Base-by-base conservation (phyloP, 2,329 filamentous ascomycete species). In the Magnaporthiopsis incrustans region DNA sequence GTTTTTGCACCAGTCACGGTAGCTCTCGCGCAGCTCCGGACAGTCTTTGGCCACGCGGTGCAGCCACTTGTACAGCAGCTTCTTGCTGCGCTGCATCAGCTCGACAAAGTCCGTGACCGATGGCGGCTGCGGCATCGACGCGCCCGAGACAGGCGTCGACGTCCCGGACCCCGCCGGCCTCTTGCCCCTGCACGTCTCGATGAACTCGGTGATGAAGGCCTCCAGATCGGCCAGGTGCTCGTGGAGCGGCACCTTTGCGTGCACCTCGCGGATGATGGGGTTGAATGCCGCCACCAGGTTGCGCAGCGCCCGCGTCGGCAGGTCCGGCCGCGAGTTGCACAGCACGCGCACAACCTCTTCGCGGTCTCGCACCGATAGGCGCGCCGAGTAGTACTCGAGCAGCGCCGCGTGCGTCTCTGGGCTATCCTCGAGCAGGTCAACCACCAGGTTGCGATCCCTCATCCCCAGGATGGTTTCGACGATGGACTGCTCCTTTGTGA, bases 361-460 rank as follows among this genome's bases (percentile, higher is more conserved):
- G n/a, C 90, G 84, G 71, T 95, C 91, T 50, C 86, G 85, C 11
- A 90, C 83, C 0, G 87, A 87, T 30, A 93, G 82, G n/a, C 87
- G 81, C 1, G 88, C 85, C 0, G 87, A 83, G 67, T 90, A 86
- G 73, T 91, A 93, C 65, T 90, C 85, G 59, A 89, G 79, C 50
- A 87, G 88, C 66, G 84, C 81, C 3, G 75, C 75, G 67, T 93
- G 89, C 67, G 90, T 86, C 12, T 76, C 69, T 18, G 44, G 22
- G 44, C 44, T 10, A 4, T 10, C 44, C 14, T 87, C 82, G 2
- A 80, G 82, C 30, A 91, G 73, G 0, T 78, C 75, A 0, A 76
- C 71, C 1, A 77, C 72, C 6, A 82, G 73, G 1, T 76, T 72
- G 0, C 82, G 77, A 57, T 84, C 79, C 1, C 80, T 74, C 0